These are phyloP conservation scores for Acer yangbiense DNA, from an alignment of 345 rosid genomes.

Conservation along the genomic window DNA sequence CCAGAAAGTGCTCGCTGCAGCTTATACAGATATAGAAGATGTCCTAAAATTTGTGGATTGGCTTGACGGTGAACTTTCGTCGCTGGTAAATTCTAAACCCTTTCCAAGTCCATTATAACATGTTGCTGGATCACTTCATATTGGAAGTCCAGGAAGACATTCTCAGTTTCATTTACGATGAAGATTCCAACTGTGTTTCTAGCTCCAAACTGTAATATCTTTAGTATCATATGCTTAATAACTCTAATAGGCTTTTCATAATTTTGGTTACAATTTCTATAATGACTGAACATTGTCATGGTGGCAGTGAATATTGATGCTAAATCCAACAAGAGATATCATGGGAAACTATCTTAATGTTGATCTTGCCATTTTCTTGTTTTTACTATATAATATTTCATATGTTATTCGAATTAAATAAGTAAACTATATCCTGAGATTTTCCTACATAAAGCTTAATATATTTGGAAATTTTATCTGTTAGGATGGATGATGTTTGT, in stretches of 20 bases:
- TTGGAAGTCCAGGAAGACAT: background rate
- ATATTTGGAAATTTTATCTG: no score
- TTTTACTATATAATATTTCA: no score
- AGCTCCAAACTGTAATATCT: background rate
- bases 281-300: background rate
- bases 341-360: no score
- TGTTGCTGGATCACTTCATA: background rate
- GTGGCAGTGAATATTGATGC: background rate
- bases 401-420: no score
- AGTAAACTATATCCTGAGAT: no score
- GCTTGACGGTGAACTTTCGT: conserved; percentile 75
- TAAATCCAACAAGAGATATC: background rate
- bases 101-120: background rate
- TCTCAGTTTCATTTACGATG: background rate
- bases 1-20: conserved; percentile 63
- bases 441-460: no score
- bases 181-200: background rate
- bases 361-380: background rate
- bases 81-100: conserved; percentile 56
- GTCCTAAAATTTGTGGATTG: conserved; percentile 74
- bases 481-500: background rate
- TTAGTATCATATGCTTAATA: background rate
- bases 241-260: background rate
- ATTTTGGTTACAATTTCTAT: background rate
- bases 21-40: conserved; percentile 72